These are phyloP conservation scores for Colletotrichum horii DNA, from an alignment of 2,329 filamentous ascomycete genomes.

Conservation along the genomic window DNA sequence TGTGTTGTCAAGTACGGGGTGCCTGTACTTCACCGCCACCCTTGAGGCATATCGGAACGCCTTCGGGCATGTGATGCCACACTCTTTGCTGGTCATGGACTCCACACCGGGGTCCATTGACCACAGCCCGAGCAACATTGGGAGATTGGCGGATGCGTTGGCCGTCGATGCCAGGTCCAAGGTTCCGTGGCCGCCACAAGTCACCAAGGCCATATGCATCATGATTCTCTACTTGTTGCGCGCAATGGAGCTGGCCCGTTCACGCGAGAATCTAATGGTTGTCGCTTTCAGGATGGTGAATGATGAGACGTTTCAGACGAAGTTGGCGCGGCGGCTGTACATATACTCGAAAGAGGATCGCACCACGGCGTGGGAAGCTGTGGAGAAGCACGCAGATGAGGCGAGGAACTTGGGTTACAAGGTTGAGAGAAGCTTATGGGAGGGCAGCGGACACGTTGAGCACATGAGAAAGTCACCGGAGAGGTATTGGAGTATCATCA, in stretches of 20 bases:
- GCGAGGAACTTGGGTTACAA: conserved; percentile 53
- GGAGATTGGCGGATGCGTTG: conserved; percentile 58
- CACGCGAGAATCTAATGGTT: neutral
- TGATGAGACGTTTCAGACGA: neutral
- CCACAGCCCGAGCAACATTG: conserved; percentile 40
- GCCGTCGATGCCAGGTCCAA: conserved; percentile 49
- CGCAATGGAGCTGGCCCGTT: neutral
- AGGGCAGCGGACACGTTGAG: conserved; percentile 64
- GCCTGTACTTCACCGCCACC: conserved; percentile 54
- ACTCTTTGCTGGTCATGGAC: conserved; percentile 53
- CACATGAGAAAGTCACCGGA: conserved; percentile 62
- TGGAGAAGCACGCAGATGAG: conserved; percentile 57
- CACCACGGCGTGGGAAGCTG: conserved; percentile 58
- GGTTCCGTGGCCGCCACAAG: conserved; percentile 53
- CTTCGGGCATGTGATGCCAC: conserved; percentile 39
- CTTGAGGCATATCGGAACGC: conserved; percentile 46
- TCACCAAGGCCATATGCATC: conserved; percentile 52
- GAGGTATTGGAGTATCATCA: conserved; percentile 60
- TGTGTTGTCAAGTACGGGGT: conserved; percentile 63
- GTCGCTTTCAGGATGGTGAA: neutral
- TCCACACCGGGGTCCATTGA: conserved; percentile 50
- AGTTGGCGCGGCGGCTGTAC: neutral
- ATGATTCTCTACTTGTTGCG: conserved; percentile 42
- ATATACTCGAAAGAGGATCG: conserved; percentile 12
- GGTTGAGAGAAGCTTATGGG: conserved; percentile 56